Percentiles rank a stretch among this genome's conserved stretches.
Evolutionary conservation across 2,329 filamentous ascomycete genomes (phyloP).

Genomic region (Boeremia exigua): DNA sequence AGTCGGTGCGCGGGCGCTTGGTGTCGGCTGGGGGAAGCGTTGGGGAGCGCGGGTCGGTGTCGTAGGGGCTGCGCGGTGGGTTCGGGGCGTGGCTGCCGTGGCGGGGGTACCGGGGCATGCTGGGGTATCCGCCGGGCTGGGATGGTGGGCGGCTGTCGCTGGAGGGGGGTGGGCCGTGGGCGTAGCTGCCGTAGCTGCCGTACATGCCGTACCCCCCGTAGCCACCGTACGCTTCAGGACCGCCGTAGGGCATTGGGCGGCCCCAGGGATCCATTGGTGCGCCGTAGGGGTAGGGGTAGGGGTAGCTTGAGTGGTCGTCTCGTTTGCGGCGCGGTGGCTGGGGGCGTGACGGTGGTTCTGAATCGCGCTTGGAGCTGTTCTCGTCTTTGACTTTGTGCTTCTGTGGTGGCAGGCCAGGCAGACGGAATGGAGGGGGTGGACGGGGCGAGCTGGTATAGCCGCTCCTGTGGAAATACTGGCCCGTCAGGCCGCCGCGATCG

Average conservation of each 20-base stretch:
- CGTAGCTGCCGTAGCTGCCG: not conserved
- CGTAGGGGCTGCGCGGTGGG: not conserved
- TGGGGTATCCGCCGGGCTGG: not conserved
- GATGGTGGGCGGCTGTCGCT: constrained; percentile 1
- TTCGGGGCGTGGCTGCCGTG: not conserved
- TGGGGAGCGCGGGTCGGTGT: too few relatives aligned
- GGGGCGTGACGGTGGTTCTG: not conserved
- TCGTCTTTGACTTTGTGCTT: constrained; percentile 9
- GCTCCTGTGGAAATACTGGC: constrained; percentile 8
- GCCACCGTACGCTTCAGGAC: constrained; percentile 1
- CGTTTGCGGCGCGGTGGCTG: not conserved
- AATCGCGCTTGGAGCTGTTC: not conserved
- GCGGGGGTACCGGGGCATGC: constrained; percentile 7
- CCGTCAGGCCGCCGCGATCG: constrained; percentile 8
- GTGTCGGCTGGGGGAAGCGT: not conserved
- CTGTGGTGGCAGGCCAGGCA: not conserved
- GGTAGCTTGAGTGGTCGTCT: constrained; percentile 2
- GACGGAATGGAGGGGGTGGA: not conserved
- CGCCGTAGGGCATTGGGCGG: constrained; percentile 10
- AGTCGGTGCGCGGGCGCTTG: too few relatives aligned
- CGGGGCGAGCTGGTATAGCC: constrained; percentile 16
- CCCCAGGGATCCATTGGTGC: constrained; percentile 10
- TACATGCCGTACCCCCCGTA: constrained; percentile 16
- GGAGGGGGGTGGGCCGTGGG: not conserved
- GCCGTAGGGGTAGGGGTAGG: not conserved